Evolutionary conservation across 805 yeast species (phyloP).

Genomic region (Cyberlindnera galapagoensis): DNA sequence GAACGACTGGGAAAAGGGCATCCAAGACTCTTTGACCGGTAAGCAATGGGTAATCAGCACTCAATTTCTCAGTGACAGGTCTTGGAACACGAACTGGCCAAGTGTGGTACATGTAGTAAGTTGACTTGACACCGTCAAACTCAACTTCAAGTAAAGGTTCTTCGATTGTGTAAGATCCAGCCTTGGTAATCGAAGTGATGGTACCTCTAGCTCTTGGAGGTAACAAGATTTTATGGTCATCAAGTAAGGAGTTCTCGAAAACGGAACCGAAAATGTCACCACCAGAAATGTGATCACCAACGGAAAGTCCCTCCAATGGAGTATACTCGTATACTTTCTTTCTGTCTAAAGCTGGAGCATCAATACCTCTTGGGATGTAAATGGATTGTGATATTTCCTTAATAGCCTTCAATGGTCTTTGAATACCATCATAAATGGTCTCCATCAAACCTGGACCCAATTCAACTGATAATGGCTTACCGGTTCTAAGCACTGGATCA

Average conservation of each 20-base stretch:
- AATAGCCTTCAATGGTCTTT: slow-evolving; percentile 94
- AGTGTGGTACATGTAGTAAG: slow-evolving; percentile 92
- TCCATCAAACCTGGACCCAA: slow-evolving; percentile 99
- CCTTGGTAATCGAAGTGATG: slow-evolving; percentile 77
- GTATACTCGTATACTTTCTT: slow-evolving; percentile 75
- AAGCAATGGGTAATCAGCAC: slow-evolving; percentile 91
- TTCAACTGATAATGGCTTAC: slow-evolving; percentile 98
- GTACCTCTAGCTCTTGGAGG: slow-evolving; percentile 99
- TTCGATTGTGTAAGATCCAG: slow-evolving; percentile 88
- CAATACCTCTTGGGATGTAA: slow-evolving; percentile 98
- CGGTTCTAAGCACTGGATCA: slow-evolving; percentile 97
- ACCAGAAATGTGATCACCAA: slow-evolving; percentile 97
- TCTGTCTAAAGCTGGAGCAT: slow-evolving; percentile 92
- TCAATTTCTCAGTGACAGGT: slow-evolving; percentile 90
- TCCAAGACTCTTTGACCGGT: slow-evolving; percentile 99
- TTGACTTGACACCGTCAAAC: slow-evolving; percentile 77
- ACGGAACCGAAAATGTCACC: slow-evolving; percentile 96
- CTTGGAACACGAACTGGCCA: slow-evolving; percentile 99
- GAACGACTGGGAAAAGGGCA: slow-evolving; percentile 97
- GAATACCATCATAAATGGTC: slow-evolving; percentile 98
- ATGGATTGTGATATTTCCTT: slow-evolving; percentile 83
- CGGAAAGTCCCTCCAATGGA: slow-evolving; percentile 70
- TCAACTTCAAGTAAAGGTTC: slow-evolving; percentile 90
- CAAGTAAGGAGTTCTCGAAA: slow-evolving; percentile 86
- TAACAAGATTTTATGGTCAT: slow-evolving; percentile 87